Evolutionary conservation across 331 rosid genomes (phyloP).

Genomic region (Quercus tomentella): DNA sequence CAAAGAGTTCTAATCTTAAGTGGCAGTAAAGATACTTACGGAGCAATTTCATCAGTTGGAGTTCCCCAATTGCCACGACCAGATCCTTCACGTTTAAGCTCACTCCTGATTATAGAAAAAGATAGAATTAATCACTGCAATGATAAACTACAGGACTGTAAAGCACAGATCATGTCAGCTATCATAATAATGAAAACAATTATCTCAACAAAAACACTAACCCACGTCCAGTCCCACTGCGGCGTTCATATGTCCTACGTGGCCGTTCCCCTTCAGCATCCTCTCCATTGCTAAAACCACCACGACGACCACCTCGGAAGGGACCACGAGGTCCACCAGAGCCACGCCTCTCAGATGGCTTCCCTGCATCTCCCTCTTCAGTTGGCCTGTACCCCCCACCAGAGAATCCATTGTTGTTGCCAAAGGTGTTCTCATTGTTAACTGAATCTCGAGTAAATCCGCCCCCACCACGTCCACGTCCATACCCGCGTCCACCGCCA

Average conservation of each 20-base stretch:
- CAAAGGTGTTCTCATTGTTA: conserved; percentile 47
- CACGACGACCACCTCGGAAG: conserved; percentile 76
- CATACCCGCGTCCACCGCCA: conserved; percentile 55
- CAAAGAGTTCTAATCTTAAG: background rate
- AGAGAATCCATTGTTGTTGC: conserved; percentile 39
- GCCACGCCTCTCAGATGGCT: conserved; percentile 55
- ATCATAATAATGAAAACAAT: background rate
- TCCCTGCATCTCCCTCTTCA: conserved; percentile 65
- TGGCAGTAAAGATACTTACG: conserved; percentile 37
- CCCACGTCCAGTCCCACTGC: conserved; percentile 96
- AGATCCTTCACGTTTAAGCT: conserved; percentile 75
- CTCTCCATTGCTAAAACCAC: conserved; percentile 75
- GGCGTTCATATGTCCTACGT: conserved; percentile 68
- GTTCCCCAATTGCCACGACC: conserved; percentile 97
- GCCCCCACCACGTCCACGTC: conserved; percentile 52
- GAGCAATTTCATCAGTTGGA: conserved; percentile 56
- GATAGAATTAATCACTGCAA: background rate
- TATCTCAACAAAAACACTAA: conserved; percentile 19
- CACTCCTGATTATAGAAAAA: conserved; percentile 40
- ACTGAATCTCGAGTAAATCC: conserved; percentile 53
- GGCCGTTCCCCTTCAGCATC: conserved; percentile 74
- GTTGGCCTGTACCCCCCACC: conserved; percentile 45
- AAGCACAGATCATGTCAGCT: background rate
- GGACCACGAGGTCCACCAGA: conserved; percentile 62
- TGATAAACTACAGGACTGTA: background rate